These are phyloP conservation scores for Malania oleifera DNA, from an alignment of 164 flowering plant genomes.

Conservation along the genomic window DNA sequence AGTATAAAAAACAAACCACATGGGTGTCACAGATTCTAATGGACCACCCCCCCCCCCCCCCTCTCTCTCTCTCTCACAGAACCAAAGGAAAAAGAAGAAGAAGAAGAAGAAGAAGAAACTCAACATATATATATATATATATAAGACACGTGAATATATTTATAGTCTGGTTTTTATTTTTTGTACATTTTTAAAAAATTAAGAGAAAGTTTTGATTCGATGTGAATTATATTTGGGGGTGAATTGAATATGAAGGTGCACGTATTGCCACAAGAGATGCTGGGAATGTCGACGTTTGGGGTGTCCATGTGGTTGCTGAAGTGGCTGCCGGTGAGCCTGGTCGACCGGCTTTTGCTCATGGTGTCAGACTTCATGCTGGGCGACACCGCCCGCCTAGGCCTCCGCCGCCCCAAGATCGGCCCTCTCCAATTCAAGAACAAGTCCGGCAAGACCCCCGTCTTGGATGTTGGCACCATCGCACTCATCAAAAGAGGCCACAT, in stretches of 20 bases:
- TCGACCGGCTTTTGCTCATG: slow-evolving; percentile 63
- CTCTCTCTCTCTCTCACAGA: no score
- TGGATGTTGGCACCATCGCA: slow-evolving; percentile 85
- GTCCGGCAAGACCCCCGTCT: slow-evolving; percentile 85
- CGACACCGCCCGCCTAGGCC: slow-evolving; percentile 55
- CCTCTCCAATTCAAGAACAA: slow-evolving; percentile 70
- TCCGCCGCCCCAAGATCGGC: slow-evolving; percentile 62
- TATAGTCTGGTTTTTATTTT: slow-evolving; percentile 5
- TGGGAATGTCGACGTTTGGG: slow-evolving; percentile 89
- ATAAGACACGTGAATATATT: slow-evolving; percentile 7
- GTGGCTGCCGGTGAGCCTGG: slow-evolving; percentile 77
- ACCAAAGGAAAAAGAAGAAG: background rate
- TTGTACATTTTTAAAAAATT: slow-evolving; percentile 8
- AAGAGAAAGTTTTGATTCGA: no score
- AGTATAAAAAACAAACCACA: slow-evolving; percentile 8
- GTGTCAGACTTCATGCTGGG: slow-evolving; percentile 56
- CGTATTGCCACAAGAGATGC: slow-evolving; percentile 85
- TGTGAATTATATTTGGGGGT: background rate
- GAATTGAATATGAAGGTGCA: slow-evolving; percentile 58
- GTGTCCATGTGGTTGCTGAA: slow-evolving; percentile 84
- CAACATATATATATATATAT: background rate
- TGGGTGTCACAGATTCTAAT: slow-evolving; percentile 7
- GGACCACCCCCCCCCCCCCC: no score
- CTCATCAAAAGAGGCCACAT: slow-evolving; percentile 72
- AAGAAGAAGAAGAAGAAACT: background rate